Conservation (phyloP, 805 yeast genomes). For the Citeromyces nyonsensis region DNA sequence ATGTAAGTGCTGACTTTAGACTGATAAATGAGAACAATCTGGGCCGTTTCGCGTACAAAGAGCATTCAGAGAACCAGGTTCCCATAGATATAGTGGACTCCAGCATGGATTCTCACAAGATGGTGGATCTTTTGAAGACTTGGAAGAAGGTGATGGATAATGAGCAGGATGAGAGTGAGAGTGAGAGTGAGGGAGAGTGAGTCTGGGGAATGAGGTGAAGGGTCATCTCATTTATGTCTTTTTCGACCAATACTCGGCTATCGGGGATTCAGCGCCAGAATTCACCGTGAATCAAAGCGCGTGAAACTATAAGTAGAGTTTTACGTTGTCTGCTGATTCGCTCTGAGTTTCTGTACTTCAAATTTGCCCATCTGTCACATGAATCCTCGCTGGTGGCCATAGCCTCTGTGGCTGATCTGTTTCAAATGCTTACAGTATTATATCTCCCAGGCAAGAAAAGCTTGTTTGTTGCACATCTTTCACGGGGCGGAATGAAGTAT, state of each 20-base stretch:
- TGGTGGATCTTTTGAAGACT: conserved; percentile 50
- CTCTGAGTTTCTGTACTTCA: too few species aligned
- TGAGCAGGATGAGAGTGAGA: conserved; percentile 7
- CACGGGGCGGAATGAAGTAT: too few species aligned
- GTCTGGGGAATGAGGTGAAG: background rate
- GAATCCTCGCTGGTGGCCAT: too few species aligned
- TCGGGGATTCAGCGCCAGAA: too few species aligned
- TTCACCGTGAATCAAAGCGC: too few species aligned
- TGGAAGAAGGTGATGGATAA: conserved; percentile 23
- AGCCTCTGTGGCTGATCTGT: too few species aligned
- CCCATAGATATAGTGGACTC: conserved; percentile 89
- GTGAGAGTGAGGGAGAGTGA: background rate
- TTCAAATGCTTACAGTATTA: too few species aligned
- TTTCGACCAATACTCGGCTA: background rate
- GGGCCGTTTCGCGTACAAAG: conserved; percentile 65
- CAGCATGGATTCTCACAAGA: conserved; percentile 45
- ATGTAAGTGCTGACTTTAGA: conserved; percentile 36
- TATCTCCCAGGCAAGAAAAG: too few species aligned
- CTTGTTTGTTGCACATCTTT: too few species aligned
- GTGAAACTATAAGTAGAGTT: too few species aligned
- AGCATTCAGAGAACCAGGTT: conserved; percentile 81
- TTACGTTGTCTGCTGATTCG: too few species aligned
- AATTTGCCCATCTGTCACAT: too few species aligned
- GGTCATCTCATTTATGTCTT: background rate
- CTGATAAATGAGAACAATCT: conserved; percentile 54